Evolutionary conservation across 2,329 filamentous ascomycete species (phyloP), one percentile per base, ranked within the genome.

Genomic region (Cladorrhinum sp.): DNA sequence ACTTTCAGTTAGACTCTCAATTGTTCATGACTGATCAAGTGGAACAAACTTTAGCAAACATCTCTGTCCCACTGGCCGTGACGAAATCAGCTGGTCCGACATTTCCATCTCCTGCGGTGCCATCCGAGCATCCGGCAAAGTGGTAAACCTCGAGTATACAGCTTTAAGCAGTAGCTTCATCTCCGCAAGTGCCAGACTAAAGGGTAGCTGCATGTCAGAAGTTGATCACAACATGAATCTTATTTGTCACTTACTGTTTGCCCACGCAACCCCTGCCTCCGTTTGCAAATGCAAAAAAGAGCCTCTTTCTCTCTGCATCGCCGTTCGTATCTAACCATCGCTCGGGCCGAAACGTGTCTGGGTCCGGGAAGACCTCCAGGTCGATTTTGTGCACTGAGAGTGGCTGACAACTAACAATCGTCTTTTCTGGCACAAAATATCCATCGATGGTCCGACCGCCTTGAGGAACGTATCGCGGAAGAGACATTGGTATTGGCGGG

Each of bases 311-410:
- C 67, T 93, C 89, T 61, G 88, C 81, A 67, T 93, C 91, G 1
- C 90, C 91, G 50, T 87, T 82, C 8, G 82, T 80, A 16, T 82
- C 85, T 65, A 96, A 83, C 93, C 93, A 97, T 66, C 93, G 83
- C 59, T 93, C 90, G 0, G 93, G 93, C 55, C 87, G 80, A 70
- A 93, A 97, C 5, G 73, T 75, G 62, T 96, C 89, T 0, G 92
- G 89, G 49, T 92, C 82, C 1, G 88, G 86, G 71, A 96, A 98
- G 1, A 92, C 88, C 59, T 86, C 80, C 10, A 75, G 71, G 64
- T 88, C 82, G 59, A 85, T 76, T 20, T 81, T 79, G 64, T 88
- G 83, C 32, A 86, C 77, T 10, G 84, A 86, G 68, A 81, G 84
- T 1, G 85, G 81, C 71, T 88, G 85, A 63, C 80, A 81, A 69